Evolutionary conservation across 2,329 filamentous ascomycete genomes (phyloP).

Genomic region (Aspergillus fructus): DNA sequence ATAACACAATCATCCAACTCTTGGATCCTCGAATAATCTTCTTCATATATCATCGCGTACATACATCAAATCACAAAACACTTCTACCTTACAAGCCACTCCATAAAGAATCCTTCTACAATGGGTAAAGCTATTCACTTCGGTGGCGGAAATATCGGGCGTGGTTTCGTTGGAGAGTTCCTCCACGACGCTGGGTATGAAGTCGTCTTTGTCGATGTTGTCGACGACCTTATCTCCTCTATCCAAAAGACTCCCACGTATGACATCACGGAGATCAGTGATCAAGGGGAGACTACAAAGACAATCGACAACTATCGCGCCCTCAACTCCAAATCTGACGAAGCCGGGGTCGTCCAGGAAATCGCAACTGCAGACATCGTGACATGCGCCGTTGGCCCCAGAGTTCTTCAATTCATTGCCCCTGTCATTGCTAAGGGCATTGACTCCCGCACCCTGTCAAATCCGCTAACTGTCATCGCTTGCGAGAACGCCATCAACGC

Average conservation of each 20-base stretch:
- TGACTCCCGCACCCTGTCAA: constrained; percentile 64
- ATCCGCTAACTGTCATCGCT: constrained; percentile 86
- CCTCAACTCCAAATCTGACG: constrained; percentile 88
- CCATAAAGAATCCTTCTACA: constrained; percentile 14
- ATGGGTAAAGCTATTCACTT: constrained; percentile 73
- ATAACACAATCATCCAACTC: constrained; percentile 5
- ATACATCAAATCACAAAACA: constrained; percentile 3
- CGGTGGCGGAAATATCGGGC: constrained; percentile 82
- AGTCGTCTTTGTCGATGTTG: constrained; percentile 94
- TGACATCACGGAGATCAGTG: constrained; percentile 88
- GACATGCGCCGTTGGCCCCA: constrained; percentile 95
- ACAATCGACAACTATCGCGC: constrained; percentile 93
- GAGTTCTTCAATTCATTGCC: constrained; percentile 94
- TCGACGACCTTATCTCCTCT: constrained; percentile 75
- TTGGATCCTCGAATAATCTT: neutral
- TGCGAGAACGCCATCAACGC: constrained; percentile 98
- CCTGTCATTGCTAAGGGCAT: constrained; percentile 94
- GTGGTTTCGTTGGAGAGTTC: constrained; percentile 86
- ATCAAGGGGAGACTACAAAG: constrained; percentile 75
- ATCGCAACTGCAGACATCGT: constrained; percentile 86
- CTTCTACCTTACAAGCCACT: neutral
- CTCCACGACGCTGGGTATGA: constrained; percentile 93
- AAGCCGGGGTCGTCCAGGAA: constrained; percentile 77
- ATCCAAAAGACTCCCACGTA: constrained; percentile 77
- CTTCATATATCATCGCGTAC: constrained; percentile 9